phyloP scores from a whole-genome alignment of 306 rosid genomes.

The Neltuma alba region DNA sequence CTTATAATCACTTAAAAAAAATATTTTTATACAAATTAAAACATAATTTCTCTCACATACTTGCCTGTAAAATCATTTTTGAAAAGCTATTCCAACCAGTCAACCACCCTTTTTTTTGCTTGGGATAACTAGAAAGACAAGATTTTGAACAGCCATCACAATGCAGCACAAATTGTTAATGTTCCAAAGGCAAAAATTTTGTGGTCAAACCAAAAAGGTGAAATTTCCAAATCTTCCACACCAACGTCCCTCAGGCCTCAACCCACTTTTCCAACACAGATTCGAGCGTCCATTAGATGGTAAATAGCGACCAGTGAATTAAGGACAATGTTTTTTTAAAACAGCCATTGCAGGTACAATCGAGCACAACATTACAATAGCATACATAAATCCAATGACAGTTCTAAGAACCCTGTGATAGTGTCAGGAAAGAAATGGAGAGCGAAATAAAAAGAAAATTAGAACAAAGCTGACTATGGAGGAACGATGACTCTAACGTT shows the following conservation, averaged over 20 bases:
- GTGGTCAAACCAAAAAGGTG: too few species aligned
- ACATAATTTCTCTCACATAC: too few species aligned
- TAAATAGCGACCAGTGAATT: background rate
- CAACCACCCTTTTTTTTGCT: background rate
- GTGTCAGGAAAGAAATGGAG: background rate
- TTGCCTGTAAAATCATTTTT: too few species aligned
- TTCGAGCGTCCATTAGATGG: background rate
- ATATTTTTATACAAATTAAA: too few species aligned
- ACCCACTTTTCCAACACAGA: background rate
- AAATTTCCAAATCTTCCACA: background rate
- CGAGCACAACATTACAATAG: background rate
- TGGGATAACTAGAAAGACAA: background rate
- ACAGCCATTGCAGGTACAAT: background rate
- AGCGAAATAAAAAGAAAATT: background rate
- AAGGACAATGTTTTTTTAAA: background rate
- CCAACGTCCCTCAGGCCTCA: background rate
- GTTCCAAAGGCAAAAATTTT: background rate
- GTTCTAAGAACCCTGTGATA: background rate
- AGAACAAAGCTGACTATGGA: background rate
- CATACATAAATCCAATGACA: background rate
- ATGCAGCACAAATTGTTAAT: background rate
- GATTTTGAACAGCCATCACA: background rate
- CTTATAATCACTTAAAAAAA: too few species aligned
- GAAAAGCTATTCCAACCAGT: too few species aligned
- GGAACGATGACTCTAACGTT: background rate